Base-by-base conservation (phyloP, 805 yeast genomes). In the Millerago galiae region DNA sequence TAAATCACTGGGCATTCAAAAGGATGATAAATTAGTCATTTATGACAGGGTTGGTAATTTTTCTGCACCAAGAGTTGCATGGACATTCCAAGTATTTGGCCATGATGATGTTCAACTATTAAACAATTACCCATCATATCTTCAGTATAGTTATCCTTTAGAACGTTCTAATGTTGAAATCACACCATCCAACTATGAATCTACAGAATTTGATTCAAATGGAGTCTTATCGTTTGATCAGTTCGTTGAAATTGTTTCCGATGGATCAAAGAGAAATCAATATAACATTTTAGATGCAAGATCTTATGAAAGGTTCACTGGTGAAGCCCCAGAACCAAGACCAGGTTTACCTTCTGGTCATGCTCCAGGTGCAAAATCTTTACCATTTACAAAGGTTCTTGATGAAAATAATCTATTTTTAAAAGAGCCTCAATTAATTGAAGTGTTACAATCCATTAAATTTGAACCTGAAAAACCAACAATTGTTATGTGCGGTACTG, bases 401-500 rank as follows among this genome's bases (percentile, higher is more conserved):
- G 74, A 74, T 31, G 59, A 66, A 2, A 69, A 62, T 5, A 62
- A 63, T 44, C 66, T 61, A 45, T 83, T 73, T 66, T 72, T 71
- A 54, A 53, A 74, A 2, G 56, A 66, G 8, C 66, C 60, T 10
- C 77, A 74, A 35, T 56, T 91, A 31, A 45, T 58, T 7, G 55
- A 63, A 13, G 59, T 78, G 10, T 73, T 89, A 50, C 56, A 68
- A 8, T 65, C 66, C 3, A 53, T 45, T 40, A 62, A 43, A 2
- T 53, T 54, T 11, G 67, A 67, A 44, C 56, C 59, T 4, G 62
- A 68, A 14, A 81, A 83, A 54, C 90, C 87, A 11, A 78, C 85
- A 15, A 78, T 93, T 38, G 84, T 83, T 32, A 79, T 86, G 86
- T 93, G 99, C 60, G 99, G 98, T 25, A 83, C 97, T 1, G 99